A percentile compares a stretch with the other conserved stretches of the same genome.
phyloP scores from a whole-genome alignment of 805 yeast genomes.

The Deakozyma indianensis region DNA sequence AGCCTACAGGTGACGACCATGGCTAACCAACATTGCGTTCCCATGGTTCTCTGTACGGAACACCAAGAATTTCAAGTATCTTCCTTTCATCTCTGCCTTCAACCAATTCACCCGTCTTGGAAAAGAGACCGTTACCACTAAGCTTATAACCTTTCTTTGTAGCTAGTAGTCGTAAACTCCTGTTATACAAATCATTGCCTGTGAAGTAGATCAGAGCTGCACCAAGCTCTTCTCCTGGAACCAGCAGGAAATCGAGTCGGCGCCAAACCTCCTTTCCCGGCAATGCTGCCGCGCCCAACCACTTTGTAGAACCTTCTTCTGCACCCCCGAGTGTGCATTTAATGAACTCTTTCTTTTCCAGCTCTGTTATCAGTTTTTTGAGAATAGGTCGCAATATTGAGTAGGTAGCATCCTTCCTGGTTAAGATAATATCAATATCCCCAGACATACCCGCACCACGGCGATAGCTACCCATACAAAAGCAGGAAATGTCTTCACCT shows the following conservation, averaged over 20 bases:
- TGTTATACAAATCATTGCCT: conserved; percentile 39
- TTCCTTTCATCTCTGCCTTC: conserved; percentile 30
- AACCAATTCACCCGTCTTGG: conserved; percentile 16
- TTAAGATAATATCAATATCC: conserved; percentile 38
- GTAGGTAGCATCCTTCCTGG: conserved; percentile 21
- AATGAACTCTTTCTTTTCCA: conserved; percentile 23
- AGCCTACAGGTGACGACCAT: too few species aligned
- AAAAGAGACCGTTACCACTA: conserved; percentile 31
- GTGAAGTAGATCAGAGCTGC: conserved; percentile 38
- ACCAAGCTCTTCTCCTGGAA: conserved; percentile 32
- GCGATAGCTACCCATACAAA: conserved; percentile 37
- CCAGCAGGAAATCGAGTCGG: conserved; percentile 37
- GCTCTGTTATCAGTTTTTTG: conserved; percentile 9
- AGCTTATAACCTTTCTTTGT: conserved; percentile 23
- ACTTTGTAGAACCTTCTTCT: conserved; percentile 14
- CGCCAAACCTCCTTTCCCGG: conserved; percentile 26
- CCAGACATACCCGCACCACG: conserved; percentile 34
- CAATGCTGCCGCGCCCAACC: conserved; percentile 21
- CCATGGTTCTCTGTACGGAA: conserved; percentile 23
- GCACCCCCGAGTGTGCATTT: conserved; percentile 18
- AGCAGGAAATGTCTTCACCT: conserved; percentile 13
- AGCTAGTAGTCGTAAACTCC: conserved; percentile 32
- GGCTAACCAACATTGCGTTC: conserved; percentile 15
- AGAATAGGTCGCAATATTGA: conserved; percentile 13
- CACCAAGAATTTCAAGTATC: conserved; percentile 32